Evolutionary conservation across 805 yeast genomes (phyloP).

Genomic region (Pichia exigua): DNA sequence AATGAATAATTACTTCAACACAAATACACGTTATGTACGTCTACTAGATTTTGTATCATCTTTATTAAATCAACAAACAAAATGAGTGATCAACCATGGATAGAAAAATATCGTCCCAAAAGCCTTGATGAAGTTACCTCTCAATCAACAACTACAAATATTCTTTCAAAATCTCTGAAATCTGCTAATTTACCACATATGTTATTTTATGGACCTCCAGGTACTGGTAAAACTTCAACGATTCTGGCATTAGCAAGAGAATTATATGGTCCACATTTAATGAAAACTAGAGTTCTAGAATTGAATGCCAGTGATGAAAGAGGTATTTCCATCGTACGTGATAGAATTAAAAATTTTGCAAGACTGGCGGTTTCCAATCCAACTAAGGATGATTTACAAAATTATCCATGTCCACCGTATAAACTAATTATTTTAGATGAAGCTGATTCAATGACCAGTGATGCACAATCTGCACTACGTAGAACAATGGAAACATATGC

Average conservation of each 20-base stretch:
- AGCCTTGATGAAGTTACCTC: conserved; percentile 81
- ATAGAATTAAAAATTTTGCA: conserved; percentile 81
- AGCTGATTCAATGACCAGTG: conserved; percentile 98
- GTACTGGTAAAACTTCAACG: conserved; percentile 89
- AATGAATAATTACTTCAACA: neutral
- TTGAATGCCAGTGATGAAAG: conserved; percentile 87
- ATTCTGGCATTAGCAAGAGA: conserved; percentile 76
- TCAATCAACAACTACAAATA: conserved; percentile 82
- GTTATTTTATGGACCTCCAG: conserved; percentile 91
- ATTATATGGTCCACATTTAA: conserved; percentile 64
- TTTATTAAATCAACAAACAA: neutral
- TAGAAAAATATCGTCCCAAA: conserved; percentile 89
- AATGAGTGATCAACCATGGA: conserved; percentile 60
- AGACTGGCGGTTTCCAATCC: conserved; percentile 80
- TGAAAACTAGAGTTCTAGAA: conserved; percentile 67
- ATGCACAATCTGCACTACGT: conserved; percentile 91
- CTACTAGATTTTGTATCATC: neutral
- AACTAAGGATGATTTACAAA: conserved; percentile 51
- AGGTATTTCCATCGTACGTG: conserved; percentile 82
- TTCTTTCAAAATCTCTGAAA: conserved; percentile 67
- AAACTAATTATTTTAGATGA: conserved; percentile 89
- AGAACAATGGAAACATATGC: conserved; percentile 92
- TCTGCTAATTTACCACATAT: conserved; percentile 86
- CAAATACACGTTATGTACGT: neutral
- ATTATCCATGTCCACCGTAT: conserved; percentile 95